These are phyloP conservation scores for Neurospora intermedia DNA, from an alignment of 495 filamentous ascomycete species.

Conservation along the genomic window DNA sequence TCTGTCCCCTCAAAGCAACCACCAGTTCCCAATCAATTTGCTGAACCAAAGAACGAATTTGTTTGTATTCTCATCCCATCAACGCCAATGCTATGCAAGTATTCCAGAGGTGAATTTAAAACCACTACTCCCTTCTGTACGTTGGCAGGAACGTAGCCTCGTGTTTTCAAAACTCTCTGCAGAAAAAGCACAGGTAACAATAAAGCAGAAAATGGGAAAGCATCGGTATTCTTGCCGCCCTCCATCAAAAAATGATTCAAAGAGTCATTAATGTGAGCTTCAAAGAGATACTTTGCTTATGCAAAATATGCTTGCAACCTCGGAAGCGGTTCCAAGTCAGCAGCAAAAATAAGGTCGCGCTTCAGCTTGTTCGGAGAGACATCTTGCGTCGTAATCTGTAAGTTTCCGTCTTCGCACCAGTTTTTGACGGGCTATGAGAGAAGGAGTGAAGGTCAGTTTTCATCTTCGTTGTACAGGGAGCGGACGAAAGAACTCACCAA, in stretches of 20 bases:
- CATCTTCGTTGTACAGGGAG: background rate
- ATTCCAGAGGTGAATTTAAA: background rate
- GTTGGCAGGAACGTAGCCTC: background rate
- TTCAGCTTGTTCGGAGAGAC: conserved; percentile 14
- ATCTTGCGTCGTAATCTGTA: conserved; percentile 18
- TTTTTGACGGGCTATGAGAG: conserved; percentile 51
- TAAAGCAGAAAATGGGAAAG: background rate
- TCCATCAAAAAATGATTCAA: background rate
- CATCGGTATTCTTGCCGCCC: background rate
- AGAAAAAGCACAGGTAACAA: background rate
- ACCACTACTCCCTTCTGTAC: background rate
- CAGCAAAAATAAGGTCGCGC: conserved; percentile 17
- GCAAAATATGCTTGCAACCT: background rate
- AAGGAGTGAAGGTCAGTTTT: conserved; percentile 18
- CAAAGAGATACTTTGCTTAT: background rate
- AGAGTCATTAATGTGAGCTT: background rate
- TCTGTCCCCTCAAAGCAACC: background rate
- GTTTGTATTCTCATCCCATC: background rate
- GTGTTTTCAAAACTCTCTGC: background rate
- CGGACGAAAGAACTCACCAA: conserved; percentile 49
- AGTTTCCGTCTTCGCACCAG: conserved; percentile 65
- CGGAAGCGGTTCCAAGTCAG: conserved; percentile 8
- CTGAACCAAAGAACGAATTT: background rate
- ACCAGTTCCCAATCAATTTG: background rate
- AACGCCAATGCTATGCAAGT: background rate